Evolutionary conservation across 2,329 filamentous ascomycete species (phyloP).

Genomic region (Podosphaera leucotricha): DNA sequence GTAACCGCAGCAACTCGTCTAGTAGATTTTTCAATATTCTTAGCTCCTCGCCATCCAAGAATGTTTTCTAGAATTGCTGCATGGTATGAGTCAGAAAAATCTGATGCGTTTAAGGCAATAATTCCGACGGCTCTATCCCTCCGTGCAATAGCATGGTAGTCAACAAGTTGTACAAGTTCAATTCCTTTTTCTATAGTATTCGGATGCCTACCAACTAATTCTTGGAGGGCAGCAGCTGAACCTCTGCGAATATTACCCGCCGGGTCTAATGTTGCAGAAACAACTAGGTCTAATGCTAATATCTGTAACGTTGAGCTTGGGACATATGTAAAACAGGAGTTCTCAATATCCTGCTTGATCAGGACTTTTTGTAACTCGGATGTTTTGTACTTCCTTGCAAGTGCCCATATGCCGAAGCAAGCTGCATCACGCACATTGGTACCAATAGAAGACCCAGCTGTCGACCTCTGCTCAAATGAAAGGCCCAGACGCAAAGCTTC

Average conservation of each 20-base stretch:
- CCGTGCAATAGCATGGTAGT: conserved; percentile 85
- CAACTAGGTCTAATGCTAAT: conserved; percentile 58
- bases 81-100: conserved; percentile 38
- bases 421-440: conserved; percentile 85
- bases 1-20: conserved; percentile 48
- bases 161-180: conserved; percentile 63
- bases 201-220: conserved; percentile 79
- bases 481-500: conserved; percentile 57
- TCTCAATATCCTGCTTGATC: conserved; percentile 9
- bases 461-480: conserved; percentile 68
- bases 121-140: conserved; percentile 59
- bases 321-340: conserved; percentile 5
- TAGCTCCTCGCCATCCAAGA: conserved; percentile 71
- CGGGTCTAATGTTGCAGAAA: conserved; percentile 65
- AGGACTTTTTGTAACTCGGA: conserved; percentile 45
- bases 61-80: conserved; percentile 47
- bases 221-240: conserved; percentile 79
- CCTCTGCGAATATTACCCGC: conserved; percentile 84
- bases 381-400: conserved; percentile 71
- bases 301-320: conserved; percentile 41
- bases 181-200: conserved; percentile 68
- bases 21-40: conserved; percentile 50
- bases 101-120: conserved; percentile 45
- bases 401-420: conserved; percentile 86
- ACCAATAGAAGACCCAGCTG: conserved; percentile 65